Conservation (phyloP, 257 asterid genomes). For the Lithospermum erythrorhizon region DNA sequence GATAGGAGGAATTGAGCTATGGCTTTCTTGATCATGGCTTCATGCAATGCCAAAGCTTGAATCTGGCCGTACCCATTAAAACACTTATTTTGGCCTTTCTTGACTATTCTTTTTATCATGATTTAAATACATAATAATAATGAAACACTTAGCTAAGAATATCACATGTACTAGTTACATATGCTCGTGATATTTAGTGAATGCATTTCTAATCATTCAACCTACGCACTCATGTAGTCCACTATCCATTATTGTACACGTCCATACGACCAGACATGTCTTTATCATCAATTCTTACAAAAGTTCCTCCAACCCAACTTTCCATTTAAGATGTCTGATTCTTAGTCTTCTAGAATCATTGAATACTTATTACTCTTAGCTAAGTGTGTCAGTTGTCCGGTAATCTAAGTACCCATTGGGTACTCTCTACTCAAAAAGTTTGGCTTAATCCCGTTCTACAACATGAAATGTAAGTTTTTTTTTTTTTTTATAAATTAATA, state of each 20-base stretch:
- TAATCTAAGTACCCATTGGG: no score
- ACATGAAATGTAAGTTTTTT: no score
- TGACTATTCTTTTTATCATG: no score
- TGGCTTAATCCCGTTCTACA: no score
- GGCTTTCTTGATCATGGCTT: no score
- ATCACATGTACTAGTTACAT: background rate
- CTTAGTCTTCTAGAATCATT: no score
- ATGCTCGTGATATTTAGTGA: conserved; percentile 1
- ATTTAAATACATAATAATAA: background rate
- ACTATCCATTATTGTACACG: conserved; percentile 29
- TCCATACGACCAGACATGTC: conserved; percentile 39
- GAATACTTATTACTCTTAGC: no score
- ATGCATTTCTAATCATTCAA: conserved; percentile 18
- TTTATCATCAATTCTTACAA: conserved; percentile 15
- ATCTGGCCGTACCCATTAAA: background rate
- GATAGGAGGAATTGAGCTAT: no score
- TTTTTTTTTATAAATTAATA: no score
- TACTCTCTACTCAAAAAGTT: no score
- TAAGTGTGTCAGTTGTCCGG: no score
- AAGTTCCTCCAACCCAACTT: background rate
- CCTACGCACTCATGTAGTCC: conserved; percentile 27
- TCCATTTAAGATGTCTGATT: conserved; percentile 3
- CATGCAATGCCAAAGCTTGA: no score
- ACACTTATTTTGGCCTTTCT: background rate
- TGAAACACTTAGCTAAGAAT: background rate